These are phyloP conservation scores for Aspergillus affinis DNA, from an alignment of 495 filamentous ascomycete species.

Conservation along the genomic window DNA sequence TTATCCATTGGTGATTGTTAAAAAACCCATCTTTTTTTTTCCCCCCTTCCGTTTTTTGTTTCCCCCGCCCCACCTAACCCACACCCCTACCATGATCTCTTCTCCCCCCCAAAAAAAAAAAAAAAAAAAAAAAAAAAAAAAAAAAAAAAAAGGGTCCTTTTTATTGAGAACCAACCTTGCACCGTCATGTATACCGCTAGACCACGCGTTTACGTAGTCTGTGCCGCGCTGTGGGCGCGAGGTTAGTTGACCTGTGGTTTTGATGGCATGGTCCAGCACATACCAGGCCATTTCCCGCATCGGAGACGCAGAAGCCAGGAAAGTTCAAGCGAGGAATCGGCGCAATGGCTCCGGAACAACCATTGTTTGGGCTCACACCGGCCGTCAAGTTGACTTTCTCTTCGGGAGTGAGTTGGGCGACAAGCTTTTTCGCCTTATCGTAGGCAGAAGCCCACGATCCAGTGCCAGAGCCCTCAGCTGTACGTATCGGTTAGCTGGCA, in stretches of 20 bases:
- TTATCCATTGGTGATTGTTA: too few species aligned
- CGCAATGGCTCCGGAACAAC: slow-evolving; percentile 57
- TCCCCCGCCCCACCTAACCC: too few species aligned
- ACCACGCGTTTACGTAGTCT: slow-evolving; percentile 59
- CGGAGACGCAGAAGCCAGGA: slow-evolving; percentile 60
- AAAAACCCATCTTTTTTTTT: too few species aligned
- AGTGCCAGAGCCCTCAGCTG: slow-evolving; percentile 45
- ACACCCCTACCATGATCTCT: too few species aligned
- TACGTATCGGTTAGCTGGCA: background rate
- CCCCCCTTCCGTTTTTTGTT: too few species aligned
- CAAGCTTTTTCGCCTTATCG: slow-evolving; percentile 51
- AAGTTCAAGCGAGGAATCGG: slow-evolving; percentile 54
- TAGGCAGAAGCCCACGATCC: slow-evolving; percentile 54
- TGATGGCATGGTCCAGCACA: background rate
- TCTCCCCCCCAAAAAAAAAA: too few species aligned
- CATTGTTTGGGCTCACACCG: slow-evolving; percentile 53
- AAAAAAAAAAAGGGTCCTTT: background rate
- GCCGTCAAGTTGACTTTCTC: slow-evolving; percentile 58
- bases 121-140: too few species aligned
- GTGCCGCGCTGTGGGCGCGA: slow-evolving; percentile 38
- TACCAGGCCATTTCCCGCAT: slow-evolving; percentile 61
- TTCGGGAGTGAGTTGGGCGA: slow-evolving; percentile 55
- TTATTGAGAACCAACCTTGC: slow-evolving; percentile 25
- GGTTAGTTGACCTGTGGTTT: background rate
- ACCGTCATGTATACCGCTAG: slow-evolving; percentile 56